Evolutionary conservation across 176 grass and related monocot genomes (phyloP), one percentile per base, ranked within the genome.

Genomic region (Rhynchospora tenuis): DNA sequence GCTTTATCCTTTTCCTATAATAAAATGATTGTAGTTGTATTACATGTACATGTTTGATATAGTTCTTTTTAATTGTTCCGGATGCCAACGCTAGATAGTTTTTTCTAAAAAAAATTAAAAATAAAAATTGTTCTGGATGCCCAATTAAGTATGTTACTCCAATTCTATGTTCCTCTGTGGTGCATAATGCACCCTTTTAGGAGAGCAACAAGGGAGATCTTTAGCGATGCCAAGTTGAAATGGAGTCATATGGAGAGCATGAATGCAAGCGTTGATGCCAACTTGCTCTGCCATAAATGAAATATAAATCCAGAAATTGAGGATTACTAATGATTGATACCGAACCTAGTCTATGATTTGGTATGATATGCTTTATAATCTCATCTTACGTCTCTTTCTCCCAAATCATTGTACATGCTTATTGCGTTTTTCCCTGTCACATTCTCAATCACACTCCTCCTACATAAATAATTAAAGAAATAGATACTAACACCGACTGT

Each of bases 251-350:
- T 29, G 3, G 27, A 33, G 70, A 74, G 69, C 75, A 80, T 58
- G 7, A 65, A 63, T 81, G 59, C 45, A 50, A 68, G 26, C 60
- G 76, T 79, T 57, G 56, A 19, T 75, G 15, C 20, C 74, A 78
- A 29, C 79, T 48, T 64, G n/a, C 33, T 47, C 59, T 17, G 57
- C 44, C 75, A 79, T 79, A 79, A 81, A 65, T 65, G 59, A 47
- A 79, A 62, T 80, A 80, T 46, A 46, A 48, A 64, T 15, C 0
- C 14, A 81, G 5, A 45, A 26, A 64, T 20, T 48, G 79, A 46
- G 19, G 44, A 81, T 64, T 1, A 81, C 79, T 65, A 51, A 66
- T 82, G 79, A 82, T 66, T 82, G 79, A 82, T 65, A 66, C 79
- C 26, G 51, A 82, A 65, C 59, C 79, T 51, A 66, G 79, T 29